Conservation (phyloP, 805 yeast species). For the Scheffersomyces amazonensis region DNA sequence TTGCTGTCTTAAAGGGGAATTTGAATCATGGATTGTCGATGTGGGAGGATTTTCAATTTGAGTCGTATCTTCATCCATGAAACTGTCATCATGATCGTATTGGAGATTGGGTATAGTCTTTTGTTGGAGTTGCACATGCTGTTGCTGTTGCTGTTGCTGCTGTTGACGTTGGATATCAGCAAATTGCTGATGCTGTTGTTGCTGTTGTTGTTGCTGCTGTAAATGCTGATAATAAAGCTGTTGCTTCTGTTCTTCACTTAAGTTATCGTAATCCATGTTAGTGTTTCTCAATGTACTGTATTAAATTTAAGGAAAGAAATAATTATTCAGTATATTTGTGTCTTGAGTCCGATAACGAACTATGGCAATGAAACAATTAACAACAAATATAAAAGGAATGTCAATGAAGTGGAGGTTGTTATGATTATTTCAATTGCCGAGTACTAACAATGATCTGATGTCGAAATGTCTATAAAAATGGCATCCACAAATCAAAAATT, state of each 20-base stretch:
- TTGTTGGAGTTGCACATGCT: slow-evolving; percentile 3
- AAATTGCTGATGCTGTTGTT: slow-evolving; percentile 10
- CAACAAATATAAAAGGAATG: too few relatives aligned
- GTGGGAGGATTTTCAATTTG: slow-evolving; percentile 14
- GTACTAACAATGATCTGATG: too few relatives aligned
- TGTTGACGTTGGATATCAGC: slow-evolving; percentile 13
- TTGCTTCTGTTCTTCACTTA: slow-evolving; percentile 29
- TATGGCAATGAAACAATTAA: too few relatives aligned
- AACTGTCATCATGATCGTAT: slow-evolving; percentile 24
- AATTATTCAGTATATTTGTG: too few relatives aligned
- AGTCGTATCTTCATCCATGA: slow-evolving; percentile 40
- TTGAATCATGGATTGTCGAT: background rate
- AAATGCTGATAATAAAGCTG: slow-evolving; percentile 24
- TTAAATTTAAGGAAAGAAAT: too few relatives aligned
- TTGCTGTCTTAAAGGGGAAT: slow-evolving; percentile 10
- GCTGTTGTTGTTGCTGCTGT: slow-evolving; percentile 16
- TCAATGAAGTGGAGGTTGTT: too few relatives aligned
- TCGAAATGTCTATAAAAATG: too few relatives aligned
- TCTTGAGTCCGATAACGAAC: too few relatives aligned
- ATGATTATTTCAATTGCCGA: too few relatives aligned
- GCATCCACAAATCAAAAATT: too few relatives aligned
- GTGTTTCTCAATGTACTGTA: too few relatives aligned
- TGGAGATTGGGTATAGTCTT: slow-evolving; percentile 10
- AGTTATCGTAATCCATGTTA: slow-evolving; percentile 25
- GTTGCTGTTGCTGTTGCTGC: slow-evolving; percentile 13